Evolutionary conservation across 495 filamentous ascomycete species (phyloP).

Genomic region (Daldinia vernicosa): DNA sequence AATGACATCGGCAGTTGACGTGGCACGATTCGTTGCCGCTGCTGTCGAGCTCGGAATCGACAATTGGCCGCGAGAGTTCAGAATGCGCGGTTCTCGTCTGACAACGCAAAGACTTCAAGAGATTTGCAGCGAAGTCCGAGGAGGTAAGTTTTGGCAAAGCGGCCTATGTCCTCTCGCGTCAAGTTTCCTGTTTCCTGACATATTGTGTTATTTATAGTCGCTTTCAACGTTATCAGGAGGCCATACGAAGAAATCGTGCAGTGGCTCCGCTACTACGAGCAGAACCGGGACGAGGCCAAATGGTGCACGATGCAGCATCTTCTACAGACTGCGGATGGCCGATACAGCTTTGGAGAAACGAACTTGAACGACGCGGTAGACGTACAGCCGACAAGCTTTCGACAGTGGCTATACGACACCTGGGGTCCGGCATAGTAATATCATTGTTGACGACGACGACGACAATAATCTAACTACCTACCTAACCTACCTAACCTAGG

Average conservation of each 20-base stretch:
- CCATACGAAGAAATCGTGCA: conserved; percentile 55
- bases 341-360: conserved; percentile 56
- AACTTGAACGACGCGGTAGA: conserved; percentile 57
- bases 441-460: background rate
- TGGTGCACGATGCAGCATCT: conserved; percentile 57
- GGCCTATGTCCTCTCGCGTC: background rate
- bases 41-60: conserved; percentile 66
- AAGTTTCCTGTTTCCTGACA: conserved; percentile 24
- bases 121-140: conserved; percentile 53
- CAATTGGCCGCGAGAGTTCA: conserved; percentile 72
- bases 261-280: conserved; percentile 52
- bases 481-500: too few species aligned
- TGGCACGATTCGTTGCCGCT: conserved; percentile 70
- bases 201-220: conserved; percentile 44
- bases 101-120: conserved; percentile 60
- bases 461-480: background rate
- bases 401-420: conserved; percentile 57
- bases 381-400: conserved; percentile 55
- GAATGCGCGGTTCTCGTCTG: conserved; percentile 70
- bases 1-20: conserved; percentile 73
- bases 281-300: conserved; percentile 47
- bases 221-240: conserved; percentile 50
- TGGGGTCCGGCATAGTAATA: conserved; percentile 52
- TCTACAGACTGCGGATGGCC: conserved; percentile 59
- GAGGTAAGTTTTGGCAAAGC: conserved; percentile 48